These are phyloP conservation scores for Omphalea diandra DNA, from an alignment of 441 rosid species.

Conservation along the genomic window DNA sequence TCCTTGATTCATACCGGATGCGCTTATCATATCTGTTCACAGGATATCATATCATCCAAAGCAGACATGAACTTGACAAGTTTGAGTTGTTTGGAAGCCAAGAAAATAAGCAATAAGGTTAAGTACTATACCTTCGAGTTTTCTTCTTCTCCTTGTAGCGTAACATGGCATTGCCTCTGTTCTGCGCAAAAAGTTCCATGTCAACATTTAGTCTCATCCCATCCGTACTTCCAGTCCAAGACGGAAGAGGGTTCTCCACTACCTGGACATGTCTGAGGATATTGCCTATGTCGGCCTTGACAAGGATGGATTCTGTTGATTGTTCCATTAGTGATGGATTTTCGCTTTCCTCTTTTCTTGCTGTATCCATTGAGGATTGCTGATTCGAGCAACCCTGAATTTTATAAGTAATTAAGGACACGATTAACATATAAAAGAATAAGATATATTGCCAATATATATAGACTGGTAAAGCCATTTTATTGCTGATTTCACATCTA, in stretches of 20 bases:
- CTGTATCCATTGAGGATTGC: not conserved
- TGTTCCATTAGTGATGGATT: slow-evolving; percentile 3
- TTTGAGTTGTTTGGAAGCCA: not conserved
- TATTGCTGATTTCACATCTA: not conserved
- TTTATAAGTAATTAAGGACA: not conserved
- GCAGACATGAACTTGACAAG: not conserved
- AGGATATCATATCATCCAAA: not conserved
- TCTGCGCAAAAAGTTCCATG: slow-evolving; percentile 31
- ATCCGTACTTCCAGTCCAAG: slow-evolving; percentile 4
- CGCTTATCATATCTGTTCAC: slow-evolving; percentile 35
- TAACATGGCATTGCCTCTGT: slow-evolving; percentile 44
- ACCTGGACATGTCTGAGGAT: slow-evolving; percentile 9
- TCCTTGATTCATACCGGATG: slow-evolving; percentile 43
- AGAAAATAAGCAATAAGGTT: not conserved
- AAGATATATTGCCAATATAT: not conserved
- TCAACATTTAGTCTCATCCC: slow-evolving; percentile 25
- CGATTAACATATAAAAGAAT: not conserved
- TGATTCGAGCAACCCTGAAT: slow-evolving; percentile 11
- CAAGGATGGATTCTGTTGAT: slow-evolving; percentile 18
- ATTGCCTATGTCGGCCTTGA: slow-evolving; percentile 11
- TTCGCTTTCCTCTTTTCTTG: slow-evolving; percentile 19
- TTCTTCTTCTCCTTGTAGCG: slow-evolving; percentile 58
- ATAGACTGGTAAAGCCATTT: not conserved
- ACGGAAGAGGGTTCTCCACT: slow-evolving; percentile 17
- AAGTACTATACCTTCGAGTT: slow-evolving; percentile 32